phyloP scores from a whole-genome alignment of 352 stramenopile genomes.

The Phytophthora tubulina region DNA sequence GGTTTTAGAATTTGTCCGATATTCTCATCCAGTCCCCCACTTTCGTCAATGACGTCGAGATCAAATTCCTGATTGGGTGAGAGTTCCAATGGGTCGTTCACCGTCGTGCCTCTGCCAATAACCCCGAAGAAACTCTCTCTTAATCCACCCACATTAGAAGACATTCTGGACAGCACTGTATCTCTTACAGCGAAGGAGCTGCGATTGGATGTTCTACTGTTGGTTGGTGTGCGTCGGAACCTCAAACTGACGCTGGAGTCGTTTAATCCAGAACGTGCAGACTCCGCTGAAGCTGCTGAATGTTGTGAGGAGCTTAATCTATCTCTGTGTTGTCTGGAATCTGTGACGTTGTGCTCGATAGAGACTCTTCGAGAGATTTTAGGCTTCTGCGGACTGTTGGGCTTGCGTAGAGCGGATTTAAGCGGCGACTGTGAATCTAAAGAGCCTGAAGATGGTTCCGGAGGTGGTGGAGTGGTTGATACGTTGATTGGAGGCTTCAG shows the following conservation, averaged over 20 bases:
- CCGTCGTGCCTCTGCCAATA: conserved; percentile 27
- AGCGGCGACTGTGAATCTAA: conserved; percentile 25
- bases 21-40: conserved; percentile 66
- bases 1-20: conserved; percentile 69
- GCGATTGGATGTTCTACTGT: conserved; percentile 51
- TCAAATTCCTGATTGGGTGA: conserved; percentile 78
- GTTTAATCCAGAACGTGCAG: conserved; percentile 19
- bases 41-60: conserved; percentile 81
- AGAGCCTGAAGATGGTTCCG: background rate
- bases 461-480: background rate
- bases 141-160: conserved; percentile 48
- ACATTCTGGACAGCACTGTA: conserved; percentile 54
- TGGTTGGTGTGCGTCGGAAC: conserved; percentile 39
- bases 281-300: conserved; percentile 27
- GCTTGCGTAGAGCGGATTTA: conserved; percentile 28
- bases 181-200: conserved; percentile 48
- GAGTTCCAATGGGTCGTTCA: conserved; percentile 65
- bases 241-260: conserved; percentile 39
- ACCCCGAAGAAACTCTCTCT: conserved; percentile 76
- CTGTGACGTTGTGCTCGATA: conserved; percentile 31
- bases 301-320: conserved; percentile 37
- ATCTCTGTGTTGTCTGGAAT: conserved; percentile 13
- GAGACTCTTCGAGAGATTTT: conserved; percentile 36
- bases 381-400: conserved; percentile 21
- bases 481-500: conserved; percentile 10